Evolutionary conservation across 1,139 yeast genomes (phyloP).

Genomic region (Blastobotrys persicus): DNA sequence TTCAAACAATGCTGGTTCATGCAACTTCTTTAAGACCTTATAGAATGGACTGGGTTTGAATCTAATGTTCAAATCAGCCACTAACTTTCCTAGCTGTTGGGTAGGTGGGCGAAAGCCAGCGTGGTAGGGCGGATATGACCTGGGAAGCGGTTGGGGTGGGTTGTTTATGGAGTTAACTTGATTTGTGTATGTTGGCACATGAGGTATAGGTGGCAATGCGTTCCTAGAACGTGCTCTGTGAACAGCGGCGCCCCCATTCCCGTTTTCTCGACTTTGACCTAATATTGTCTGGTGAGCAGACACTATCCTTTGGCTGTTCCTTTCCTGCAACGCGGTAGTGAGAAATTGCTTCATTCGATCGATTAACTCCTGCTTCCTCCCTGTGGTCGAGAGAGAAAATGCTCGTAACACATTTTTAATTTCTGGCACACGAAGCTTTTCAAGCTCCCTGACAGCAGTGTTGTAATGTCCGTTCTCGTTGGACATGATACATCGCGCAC

Average conservation of each 20-base stretch:
- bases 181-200: conserved; percentile 3
- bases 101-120: conserved; percentile 8
- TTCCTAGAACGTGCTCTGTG: too few relatives aligned
- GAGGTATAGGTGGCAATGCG: conserved; percentile 1
- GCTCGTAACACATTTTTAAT: not conserved
- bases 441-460: not conserved
- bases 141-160: not conserved
- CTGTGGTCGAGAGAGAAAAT: conserved; percentile 1
- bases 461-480: conserved; percentile 2
- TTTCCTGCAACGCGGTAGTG: not conserved
- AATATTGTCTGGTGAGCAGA: not conserved
- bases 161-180: conserved; percentile 8
- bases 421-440: conserved; percentile 2
- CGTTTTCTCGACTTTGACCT: not conserved
- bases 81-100: not conserved
- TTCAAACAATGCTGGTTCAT: conserved; percentile 26
- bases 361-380: conserved; percentile 3
- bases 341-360: not conserved
- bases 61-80: conserved; percentile 12
- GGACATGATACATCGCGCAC: conserved; percentile 9
- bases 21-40: conserved; percentile 22
- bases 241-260: not conserved
- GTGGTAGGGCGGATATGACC: not conserved
- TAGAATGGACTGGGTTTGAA: conserved; percentile 36
- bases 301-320: not conserved